Evolutionary conservation across 148 eudicot genomes (phyloP), one percentile per base, ranked within the genome.

Genomic region (Cornus florida): DNA sequence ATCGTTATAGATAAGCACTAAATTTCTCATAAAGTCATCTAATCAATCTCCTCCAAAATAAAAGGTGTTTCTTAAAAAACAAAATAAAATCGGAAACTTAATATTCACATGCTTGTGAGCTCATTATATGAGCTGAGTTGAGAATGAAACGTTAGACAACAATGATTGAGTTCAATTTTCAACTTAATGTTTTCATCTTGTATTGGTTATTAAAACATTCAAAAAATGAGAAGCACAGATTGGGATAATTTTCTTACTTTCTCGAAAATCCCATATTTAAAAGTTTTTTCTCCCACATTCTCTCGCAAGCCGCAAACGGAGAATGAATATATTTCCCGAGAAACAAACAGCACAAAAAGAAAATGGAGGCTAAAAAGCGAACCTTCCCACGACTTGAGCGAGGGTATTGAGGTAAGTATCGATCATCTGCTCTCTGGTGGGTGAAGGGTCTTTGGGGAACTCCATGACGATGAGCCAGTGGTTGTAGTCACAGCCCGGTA

Each of bases 391-490:
- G 68, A 95, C 97, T 69, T 93, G 66, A 5, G 97, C 91, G 64
- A 95, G 94, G 41, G 98, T 93, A 56, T 89, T 43, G 56, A 95
- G 90, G 24, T 92, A 95, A 76, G 97, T 93, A 50, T 95, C 94
- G 86, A 95, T 95, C 97, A 95, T 95, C 67, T 93, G 89, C 64
- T 93, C 97, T 41, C 98, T 84, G 39, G 98, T 81, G 28, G 98
- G 98, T 24, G 96, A 87, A 80, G 94, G 97, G 89, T 93, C 97
- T 69, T 95, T 89, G 48, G 97, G 97, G 64, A 93, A 93, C 89
- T 93, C 98, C 98, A 95, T 93, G 43, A 93, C 94, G 67, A 95
- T 91, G n/a, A 95, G 87, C 98, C 98, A 95, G 79, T 95, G 97
- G 10, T 93, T 92, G 81, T 88, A 95, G 80, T 95, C 98, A 89